Percentiles rank a stretch among this genome's conserved stretches.
Evolutionary conservation across 352 stramenopile species (phyloP).

Genomic region (Phytopythium mirpurense): DNA sequence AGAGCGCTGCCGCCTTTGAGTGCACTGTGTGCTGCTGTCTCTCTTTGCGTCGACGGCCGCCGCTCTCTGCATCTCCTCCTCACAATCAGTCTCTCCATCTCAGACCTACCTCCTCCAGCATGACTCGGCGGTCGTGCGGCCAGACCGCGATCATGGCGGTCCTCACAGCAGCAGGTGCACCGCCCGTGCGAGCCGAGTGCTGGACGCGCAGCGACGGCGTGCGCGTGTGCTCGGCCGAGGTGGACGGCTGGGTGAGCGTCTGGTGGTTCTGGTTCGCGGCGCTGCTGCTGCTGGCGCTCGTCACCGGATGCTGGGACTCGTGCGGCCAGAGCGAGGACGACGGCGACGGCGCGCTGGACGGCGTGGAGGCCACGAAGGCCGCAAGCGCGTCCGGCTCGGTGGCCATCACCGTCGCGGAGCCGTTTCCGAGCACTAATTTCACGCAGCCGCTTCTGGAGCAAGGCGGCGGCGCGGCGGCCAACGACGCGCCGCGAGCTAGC

Average conservation of each 20-base stretch:
- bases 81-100: not conserved
- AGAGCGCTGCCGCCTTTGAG: too few relatives aligned
- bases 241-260: conserved; percentile 31
- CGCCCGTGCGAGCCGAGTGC: conserved; percentile 32
- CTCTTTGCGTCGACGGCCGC: not conserved
- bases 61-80: not conserved
- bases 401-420: conserved; percentile 2
- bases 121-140: too few relatives aligned
- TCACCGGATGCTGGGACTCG: conserved; percentile 29
- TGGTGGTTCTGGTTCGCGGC: conserved; percentile 73
- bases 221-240: conserved; percentile 50
- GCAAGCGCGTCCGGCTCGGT: not conserved
- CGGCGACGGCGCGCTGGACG: conserved; percentile 5
- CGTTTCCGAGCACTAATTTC: conserved; percentile 1
- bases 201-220: conserved; percentile 48
- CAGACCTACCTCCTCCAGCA: too few relatives aligned
- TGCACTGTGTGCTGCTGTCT: not conserved
- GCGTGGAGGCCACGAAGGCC: not conserved
- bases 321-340: conserved; percentile 9
- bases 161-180: not conserved
- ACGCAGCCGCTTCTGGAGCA: conserved; percentile 12
- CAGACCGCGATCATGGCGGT: not conserved
- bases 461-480: not conserved
- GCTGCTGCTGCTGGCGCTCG: conserved; percentile 30
- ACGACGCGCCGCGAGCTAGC: conserved; percentile 2